Conservation (phyloP, 495 filamentous ascomycete species). For the Hyaloscypha finlandica region DNA sequence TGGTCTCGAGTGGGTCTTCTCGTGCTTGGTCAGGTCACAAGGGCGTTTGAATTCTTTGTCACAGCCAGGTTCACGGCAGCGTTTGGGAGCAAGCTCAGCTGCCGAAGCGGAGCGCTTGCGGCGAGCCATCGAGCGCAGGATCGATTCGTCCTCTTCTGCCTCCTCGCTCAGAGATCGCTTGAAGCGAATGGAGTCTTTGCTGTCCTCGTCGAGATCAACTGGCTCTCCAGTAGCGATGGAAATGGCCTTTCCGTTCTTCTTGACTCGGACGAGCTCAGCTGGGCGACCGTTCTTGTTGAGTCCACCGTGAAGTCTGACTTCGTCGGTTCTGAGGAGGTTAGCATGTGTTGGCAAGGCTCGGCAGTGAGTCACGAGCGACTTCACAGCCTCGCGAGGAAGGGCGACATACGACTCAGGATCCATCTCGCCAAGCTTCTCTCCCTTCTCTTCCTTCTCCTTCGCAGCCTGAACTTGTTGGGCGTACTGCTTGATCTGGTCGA, state of each 20-base stretch:
- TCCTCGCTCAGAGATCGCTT: constrained; percentile 65
- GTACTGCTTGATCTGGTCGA: constrained; percentile 80
- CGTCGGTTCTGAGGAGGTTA: constrained; percentile 60
- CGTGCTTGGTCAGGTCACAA: constrained; percentile 92
- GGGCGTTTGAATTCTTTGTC: constrained; percentile 90
- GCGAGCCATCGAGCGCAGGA: constrained; percentile 84
- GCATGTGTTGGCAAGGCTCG: constrained; percentile 18
- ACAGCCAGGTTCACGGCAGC: constrained; percentile 66
- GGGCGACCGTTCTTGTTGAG: constrained; percentile 74
- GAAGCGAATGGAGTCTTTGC: constrained; percentile 44
- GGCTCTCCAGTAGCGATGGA: constrained; percentile 65
- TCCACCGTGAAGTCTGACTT: constrained; percentile 73
- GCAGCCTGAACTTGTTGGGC: constrained; percentile 56
- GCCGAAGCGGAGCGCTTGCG: constrained; percentile 76
- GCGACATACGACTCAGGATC: constrained; percentile 54
- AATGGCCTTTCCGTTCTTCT: constrained; percentile 74
- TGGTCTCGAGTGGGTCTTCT: constrained; percentile 94
- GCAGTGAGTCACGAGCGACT: constrained; percentile 7
- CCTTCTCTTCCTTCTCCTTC: constrained; percentile 48
- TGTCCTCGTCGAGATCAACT: constrained; percentile 49
- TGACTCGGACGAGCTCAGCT: constrained; percentile 73
- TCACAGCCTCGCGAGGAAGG: background rate
- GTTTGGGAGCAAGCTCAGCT: constrained; percentile 72
- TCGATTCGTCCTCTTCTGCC: constrained; percentile 69
- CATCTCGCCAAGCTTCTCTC: constrained; percentile 46